A percentile compares a stretch with the other conserved stretches of the same genome.
Evolutionary conservation across 2,329 filamentous ascomycete genomes (phyloP).

Genomic region (Colletotrichum horii): DNA sequence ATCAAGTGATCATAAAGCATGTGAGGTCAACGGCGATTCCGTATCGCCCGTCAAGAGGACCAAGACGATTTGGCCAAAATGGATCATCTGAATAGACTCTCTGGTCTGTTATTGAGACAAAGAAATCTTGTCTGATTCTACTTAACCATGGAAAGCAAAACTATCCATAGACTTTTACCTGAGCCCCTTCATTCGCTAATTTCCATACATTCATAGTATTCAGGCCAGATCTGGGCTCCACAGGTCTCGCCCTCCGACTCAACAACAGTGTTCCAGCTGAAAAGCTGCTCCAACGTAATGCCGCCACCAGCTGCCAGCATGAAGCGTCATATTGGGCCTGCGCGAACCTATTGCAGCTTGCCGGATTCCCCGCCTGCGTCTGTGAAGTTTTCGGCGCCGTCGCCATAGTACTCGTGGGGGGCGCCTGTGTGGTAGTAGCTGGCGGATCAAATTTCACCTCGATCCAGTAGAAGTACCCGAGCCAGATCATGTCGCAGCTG

Average conservation of each 20-base stretch:
- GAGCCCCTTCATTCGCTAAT: too few species aligned
- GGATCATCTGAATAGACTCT: too few species aligned
- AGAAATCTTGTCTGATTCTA: too few species aligned
- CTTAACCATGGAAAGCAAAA: too few species aligned
- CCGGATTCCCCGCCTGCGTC: background rate
- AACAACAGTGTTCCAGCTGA: background rate
- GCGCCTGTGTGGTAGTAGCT: background rate
- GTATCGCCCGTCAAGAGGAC: too few species aligned
- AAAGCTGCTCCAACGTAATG: background rate
- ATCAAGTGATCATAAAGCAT: too few species aligned
- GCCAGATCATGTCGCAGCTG: background rate
- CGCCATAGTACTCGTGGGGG: too few species aligned
- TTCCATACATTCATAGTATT: background rate
- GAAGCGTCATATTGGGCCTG: background rate
- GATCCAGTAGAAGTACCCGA: background rate
- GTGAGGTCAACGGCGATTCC: too few species aligned
- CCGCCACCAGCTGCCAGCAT: background rate
- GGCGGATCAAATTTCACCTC: background rate
- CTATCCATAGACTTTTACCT: too few species aligned
- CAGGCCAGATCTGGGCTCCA: background rate
- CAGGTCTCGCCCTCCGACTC: background rate
- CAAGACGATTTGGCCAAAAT: too few species aligned
- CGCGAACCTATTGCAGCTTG: background rate
- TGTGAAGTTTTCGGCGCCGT: too few species aligned
- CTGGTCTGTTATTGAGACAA: too few species aligned